phyloP scores from a whole-genome alignment of 495 filamentous ascomycete genomes.

The Jackrogersella multiformis region DNA sequence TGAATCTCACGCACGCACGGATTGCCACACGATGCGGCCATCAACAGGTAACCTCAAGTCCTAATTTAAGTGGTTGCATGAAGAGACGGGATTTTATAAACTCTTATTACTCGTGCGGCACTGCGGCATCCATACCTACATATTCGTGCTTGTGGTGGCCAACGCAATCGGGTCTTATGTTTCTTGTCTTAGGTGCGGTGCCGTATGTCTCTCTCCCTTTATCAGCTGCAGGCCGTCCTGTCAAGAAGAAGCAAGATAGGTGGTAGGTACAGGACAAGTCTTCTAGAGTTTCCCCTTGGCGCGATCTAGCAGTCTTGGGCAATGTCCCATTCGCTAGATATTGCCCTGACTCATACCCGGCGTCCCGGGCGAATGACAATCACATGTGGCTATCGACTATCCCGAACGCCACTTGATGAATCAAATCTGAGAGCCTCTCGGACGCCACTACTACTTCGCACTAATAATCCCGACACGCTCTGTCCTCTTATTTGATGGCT shows the following conservation, averaged over 20 bases:
- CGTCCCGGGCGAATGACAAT: slow-evolving; percentile 26
- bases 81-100: slow-evolving; percentile 7
- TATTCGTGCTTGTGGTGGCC: slow-evolving; percentile 36
- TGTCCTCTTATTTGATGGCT: slow-evolving; percentile 9
- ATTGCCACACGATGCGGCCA: slow-evolving; percentile 41
- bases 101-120: slow-evolving; percentile 36
- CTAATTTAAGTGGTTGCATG: slow-evolving; percentile 30
- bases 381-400: slow-evolving; percentile 27
- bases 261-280: slow-evolving; percentile 1
- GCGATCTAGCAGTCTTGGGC: background rate
- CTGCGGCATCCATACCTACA: slow-evolving; percentile 29
- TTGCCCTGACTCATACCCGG: slow-evolving; percentile 39
- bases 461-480: slow-evolving; percentile 7
- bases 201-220: slow-evolving; percentile 31
- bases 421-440: slow-evolving; percentile 29
- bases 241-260: slow-evolving; percentile 27
- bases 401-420: slow-evolving; percentile 32
- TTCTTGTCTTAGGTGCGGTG: slow-evolving; percentile 19
- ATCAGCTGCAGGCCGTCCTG: slow-evolving; percentile 23
- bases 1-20: slow-evolving; percentile 38
- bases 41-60: slow-evolving; percentile 13
- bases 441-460: slow-evolving; percentile 25
- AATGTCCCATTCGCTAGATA: slow-evolving; percentile 39
- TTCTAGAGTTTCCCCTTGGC: slow-evolving; percentile 11
- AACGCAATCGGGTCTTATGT: slow-evolving; percentile 46